Evolutionary conservation across 1,284 basidiomycete genomes (phyloP).

Genomic region (Ustanciosporium gigantosporum): DNA sequence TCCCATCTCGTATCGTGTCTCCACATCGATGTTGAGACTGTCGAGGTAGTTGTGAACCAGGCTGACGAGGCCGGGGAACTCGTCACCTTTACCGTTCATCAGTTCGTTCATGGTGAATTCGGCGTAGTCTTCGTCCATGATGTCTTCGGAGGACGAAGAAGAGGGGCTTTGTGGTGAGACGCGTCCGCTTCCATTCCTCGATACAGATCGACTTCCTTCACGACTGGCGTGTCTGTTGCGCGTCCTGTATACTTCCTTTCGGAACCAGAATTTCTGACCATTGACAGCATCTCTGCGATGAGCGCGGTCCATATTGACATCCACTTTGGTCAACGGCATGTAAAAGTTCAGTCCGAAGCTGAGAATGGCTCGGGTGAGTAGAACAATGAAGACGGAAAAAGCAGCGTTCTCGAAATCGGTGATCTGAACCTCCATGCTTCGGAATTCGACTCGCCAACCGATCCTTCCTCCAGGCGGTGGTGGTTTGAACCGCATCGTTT

Average conservation of each 20-base stretch:
- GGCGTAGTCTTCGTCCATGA: conserved; percentile 75
- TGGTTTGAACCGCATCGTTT: conserved; percentile 97
- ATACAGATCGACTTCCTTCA: neutral
- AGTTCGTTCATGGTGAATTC: conserved; percentile 92
- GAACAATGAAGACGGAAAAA: conserved; percentile 88
- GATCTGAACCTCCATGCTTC: conserved; percentile 97
- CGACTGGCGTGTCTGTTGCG: conserved; percentile 62
- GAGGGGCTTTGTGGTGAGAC: conserved; percentile 18
- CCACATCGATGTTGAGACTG: conserved; percentile 76
- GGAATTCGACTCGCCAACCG: conserved; percentile 97
- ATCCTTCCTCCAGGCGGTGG: conserved; percentile 82
- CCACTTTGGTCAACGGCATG: conserved; percentile 95
- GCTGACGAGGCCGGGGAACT: conserved; percentile 83
- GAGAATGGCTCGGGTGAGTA: conserved; percentile 90
- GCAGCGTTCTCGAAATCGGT: conserved; percentile 99
- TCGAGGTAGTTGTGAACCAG: conserved; percentile 86
- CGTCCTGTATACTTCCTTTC: conserved; percentile 74
- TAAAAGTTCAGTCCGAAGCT: conserved; percentile 91
- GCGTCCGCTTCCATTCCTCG: conserved; percentile 4
- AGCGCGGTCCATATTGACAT: conserved; percentile 91
- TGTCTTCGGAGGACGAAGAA: conserved; percentile 5
- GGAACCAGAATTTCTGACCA: conserved; percentile 82
- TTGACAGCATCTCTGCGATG: conserved; percentile 80
- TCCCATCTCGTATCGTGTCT: conserved; percentile 71
- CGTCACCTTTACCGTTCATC: conserved; percentile 79